phyloP scores from a whole-genome alignment of 495 filamentous ascomycete genomes.

The Lophium mytilinum region DNA sequence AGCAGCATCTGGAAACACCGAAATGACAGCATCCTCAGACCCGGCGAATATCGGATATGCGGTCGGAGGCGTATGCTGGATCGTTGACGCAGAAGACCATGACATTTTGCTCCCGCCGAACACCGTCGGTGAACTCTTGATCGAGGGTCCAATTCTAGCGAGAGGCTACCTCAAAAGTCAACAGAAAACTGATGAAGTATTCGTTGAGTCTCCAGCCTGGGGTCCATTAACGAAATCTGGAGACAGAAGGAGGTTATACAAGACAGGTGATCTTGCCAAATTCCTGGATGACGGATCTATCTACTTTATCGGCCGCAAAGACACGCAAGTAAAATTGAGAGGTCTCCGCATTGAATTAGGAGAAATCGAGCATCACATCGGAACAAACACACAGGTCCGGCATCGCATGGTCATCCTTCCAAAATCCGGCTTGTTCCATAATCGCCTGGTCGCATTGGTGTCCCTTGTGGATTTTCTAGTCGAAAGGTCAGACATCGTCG shows the following conservation, averaged over 20 bases:
- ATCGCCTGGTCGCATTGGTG: conserved; percentile 12
- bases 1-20: conserved; percentile 5
- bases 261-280: conserved; percentile 26
- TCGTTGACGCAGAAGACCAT: conserved; percentile 16
- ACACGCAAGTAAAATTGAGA: conserved; percentile 28
- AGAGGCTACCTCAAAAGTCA: conserved; percentile 16
- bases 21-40: conserved; percentile 7
- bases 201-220: conserved; percentile 34
- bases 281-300: conserved; percentile 26
- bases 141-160: conserved; percentile 15
- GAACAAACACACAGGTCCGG: conserved; percentile 1
- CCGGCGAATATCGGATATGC: conserved; percentile 16
- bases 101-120: conserved; percentile 11
- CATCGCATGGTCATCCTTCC: conserved; percentile 12
- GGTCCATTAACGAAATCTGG: conserved; percentile 1
- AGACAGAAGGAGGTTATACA: conserved; percentile 23
- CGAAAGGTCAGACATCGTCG: conserved; percentile 2
- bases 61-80: conserved; percentile 12
- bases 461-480: conserved; percentile 10
- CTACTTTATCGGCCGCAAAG: conserved; percentile 27
- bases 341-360: conserved; percentile 24
- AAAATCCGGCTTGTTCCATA: conserved; percentile 10
- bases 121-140: conserved; percentile 26
- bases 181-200: conserved; percentile 14
- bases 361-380: conserved; percentile 23